phyloP scores from a whole-genome alignment of 257 asterid genomes.

The Salvia rosmarinus region DNA sequence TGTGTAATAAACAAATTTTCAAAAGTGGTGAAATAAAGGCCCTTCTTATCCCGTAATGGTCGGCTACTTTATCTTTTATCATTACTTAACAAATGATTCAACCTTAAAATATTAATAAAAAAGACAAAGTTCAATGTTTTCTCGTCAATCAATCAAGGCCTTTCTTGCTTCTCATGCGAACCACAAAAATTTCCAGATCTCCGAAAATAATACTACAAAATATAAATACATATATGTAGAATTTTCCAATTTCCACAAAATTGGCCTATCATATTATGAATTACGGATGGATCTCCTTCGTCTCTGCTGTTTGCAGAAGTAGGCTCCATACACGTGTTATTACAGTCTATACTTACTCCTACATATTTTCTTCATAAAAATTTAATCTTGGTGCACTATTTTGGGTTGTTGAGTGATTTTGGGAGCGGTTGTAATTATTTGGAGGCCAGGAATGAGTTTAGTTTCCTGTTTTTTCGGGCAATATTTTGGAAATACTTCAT shows the following conservation, averaged over 20 bases:
- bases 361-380: background rate
- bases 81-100: constrained; percentile 12
- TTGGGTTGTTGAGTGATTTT: constrained; percentile 38
- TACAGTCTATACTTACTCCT: constrained; percentile 13
- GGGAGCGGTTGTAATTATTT: constrained; percentile 30
- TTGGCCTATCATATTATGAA: constrained; percentile 20
- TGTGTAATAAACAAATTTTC: background rate
- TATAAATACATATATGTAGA: background rate
- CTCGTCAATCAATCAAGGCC: constrained; percentile 21
- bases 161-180: constrained; percentile 32
- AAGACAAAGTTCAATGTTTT: background rate
- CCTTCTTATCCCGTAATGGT: constrained; percentile 34
- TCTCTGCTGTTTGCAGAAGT: constrained; percentile 26
- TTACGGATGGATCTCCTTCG: constrained; percentile 34
- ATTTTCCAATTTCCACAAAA: background rate
- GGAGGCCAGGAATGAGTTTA: constrained; percentile 28
- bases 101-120: background rate
- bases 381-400: constrained; percentile 24
- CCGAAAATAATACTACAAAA: background rate
- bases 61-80: constrained; percentile 37
- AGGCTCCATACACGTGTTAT: constrained; percentile 45
- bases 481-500: constrained; percentile 21
- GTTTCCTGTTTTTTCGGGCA: constrained; percentile 31
- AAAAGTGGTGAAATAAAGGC: constrained; percentile 10
- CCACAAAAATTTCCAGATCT: constrained; percentile 34